Percentiles rank a stretch among this genome's conserved stretches.
Evolutionary conservation across 31 red algal genomes (phyloP).

Genomic region (Asparagopsis taxiformis): DNA sequence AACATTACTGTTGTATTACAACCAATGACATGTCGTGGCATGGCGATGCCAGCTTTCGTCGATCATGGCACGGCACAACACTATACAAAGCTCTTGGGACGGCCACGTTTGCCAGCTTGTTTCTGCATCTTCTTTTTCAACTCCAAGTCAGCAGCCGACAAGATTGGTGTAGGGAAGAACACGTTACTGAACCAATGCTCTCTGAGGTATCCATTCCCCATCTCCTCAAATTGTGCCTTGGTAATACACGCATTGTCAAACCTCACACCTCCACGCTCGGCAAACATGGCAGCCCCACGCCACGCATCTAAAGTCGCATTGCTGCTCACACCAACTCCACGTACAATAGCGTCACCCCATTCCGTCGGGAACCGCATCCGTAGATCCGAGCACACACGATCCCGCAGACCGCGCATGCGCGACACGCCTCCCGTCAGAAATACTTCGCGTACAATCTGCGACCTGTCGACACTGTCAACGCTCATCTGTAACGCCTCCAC

Average conservation of each 20-base stretch:
- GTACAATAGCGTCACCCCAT: slow-evolving; percentile 58
- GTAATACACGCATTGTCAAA: slow-evolving; percentile 62
- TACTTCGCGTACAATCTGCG: slow-evolving; percentile 60
- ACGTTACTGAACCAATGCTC: slow-evolving; percentile 76
- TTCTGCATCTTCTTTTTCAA: slow-evolving; percentile 79
- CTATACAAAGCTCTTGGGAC: slow-evolving; percentile 11
- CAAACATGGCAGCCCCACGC: slow-evolving; percentile 76
- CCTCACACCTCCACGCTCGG: slow-evolving; percentile 38
- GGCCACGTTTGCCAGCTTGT: slow-evolving; percentile 57
- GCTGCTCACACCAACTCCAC: slow-evolving; percentile 22
- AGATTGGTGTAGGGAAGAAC: slow-evolving; percentile 49
- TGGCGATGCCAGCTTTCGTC: no score
- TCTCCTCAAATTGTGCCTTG: slow-evolving; percentile 78
- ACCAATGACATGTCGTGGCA: no score
- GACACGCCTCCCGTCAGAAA: slow-evolving; percentile 81
- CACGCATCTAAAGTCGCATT: slow-evolving; percentile 76
- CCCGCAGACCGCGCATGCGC: slow-evolving; percentile 28
- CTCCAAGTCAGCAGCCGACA: slow-evolving; percentile 64
- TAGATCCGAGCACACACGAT: slow-evolving; percentile 57
- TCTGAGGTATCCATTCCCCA: slow-evolving; percentile 79
- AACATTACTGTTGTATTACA: no score
- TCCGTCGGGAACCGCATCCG: slow-evolving; percentile 59
- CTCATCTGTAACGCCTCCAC: slow-evolving; percentile 58
- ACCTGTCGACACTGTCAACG: slow-evolving; percentile 2
- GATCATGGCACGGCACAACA: no score